These are phyloP conservation scores for Pichia sp. DNA, from an alignment of 1,139 yeast genomes.

Conservation along the genomic window DNA sequence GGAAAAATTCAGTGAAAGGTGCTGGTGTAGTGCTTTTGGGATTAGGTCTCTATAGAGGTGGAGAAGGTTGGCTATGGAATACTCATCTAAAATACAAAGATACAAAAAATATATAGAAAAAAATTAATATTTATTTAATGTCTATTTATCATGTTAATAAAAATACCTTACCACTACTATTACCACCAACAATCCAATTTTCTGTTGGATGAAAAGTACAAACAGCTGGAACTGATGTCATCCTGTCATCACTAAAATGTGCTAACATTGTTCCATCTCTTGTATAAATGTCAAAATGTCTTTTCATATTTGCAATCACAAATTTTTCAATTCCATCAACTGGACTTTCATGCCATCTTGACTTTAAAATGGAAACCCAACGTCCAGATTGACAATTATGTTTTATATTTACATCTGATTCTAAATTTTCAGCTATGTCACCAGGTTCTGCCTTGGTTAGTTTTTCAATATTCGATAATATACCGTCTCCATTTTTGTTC, in stretches of 20 bases:
- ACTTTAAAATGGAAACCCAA: conserved; percentile 89
- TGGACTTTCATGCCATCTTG: conserved; percentile 74
- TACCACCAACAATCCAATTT: conserved; percentile 91
- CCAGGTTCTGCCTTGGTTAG: conserved; percentile 18
- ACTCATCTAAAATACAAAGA: conserved; percentile 27
- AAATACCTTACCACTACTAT: conserved; percentile 88
- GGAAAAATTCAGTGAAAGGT: conserved; percentile 44
- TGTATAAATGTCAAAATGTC: conserved; percentile 75
- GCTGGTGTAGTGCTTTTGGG: conserved; percentile 47
- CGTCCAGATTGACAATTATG: conserved; percentile 95
- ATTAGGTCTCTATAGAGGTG: conserved; percentile 53
- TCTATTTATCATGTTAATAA: conserved; percentile 33
- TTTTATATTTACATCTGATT: conserved; percentile 55
- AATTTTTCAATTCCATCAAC: conserved; percentile 72
- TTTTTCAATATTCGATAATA: conserved; percentile 10
- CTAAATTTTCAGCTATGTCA: conserved; percentile 31
- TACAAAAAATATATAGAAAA: not conserved
- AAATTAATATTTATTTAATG: not conserved
- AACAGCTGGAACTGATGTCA: conserved; percentile 93
- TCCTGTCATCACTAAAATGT: conserved; percentile 46
- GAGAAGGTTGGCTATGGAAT: conserved; percentile 48
- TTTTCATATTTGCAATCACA: conserved; percentile 87
- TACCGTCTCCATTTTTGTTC: conserved; percentile 11
- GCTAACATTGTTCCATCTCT: conserved; percentile 73
- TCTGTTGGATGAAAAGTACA: conserved; percentile 72